Evolutionary conservation across 148 eudicot species (phyloP).

Genomic region (Vaccinium darrowii): DNA sequence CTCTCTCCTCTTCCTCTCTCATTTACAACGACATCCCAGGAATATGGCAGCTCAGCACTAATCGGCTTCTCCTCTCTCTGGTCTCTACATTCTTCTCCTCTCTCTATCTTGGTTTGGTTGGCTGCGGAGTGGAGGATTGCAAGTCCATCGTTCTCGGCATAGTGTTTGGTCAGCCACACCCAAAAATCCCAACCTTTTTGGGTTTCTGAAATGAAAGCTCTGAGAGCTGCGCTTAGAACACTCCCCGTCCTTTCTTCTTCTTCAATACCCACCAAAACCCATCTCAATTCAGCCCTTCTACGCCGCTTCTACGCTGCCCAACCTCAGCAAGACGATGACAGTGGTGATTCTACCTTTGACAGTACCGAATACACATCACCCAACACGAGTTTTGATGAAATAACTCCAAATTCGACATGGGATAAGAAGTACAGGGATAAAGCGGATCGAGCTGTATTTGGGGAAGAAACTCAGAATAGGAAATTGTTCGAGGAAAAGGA

Average conservation of each 20-base stretch:
- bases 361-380: constrained; percentile 55
- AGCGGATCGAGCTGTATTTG: constrained; percentile 50
- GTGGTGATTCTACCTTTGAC: constrained; percentile 49
- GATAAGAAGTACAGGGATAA: constrained; percentile 64
- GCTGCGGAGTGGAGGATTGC: too few species aligned
- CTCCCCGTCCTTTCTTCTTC: constrained; percentile 19
- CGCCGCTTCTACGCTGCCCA: constrained; percentile 45
- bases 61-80: too few species aligned
- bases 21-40: too few species aligned
- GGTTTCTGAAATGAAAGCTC: constrained; percentile 54
- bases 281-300: constrained; percentile 24
- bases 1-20: too few species aligned
- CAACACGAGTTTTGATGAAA: constrained; percentile 14
- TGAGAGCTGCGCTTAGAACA: constrained; percentile 40
- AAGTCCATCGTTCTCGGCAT: too few species aligned
- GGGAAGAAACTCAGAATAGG: constrained; percentile 32
- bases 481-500: constrained; percentile 32
- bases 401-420: constrained; percentile 40
- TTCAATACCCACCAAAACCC: constrained; percentile 31
- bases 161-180: too few species aligned
- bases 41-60: too few species aligned
- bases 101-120: too few species aligned
- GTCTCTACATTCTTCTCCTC: too few species aligned
- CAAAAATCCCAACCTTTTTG: not conserved
- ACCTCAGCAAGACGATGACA: constrained; percentile 31